These are phyloP conservation scores for Mimosa bimucronata DNA, from an alignment of 306 rosid species.

Conservation along the genomic window DNA sequence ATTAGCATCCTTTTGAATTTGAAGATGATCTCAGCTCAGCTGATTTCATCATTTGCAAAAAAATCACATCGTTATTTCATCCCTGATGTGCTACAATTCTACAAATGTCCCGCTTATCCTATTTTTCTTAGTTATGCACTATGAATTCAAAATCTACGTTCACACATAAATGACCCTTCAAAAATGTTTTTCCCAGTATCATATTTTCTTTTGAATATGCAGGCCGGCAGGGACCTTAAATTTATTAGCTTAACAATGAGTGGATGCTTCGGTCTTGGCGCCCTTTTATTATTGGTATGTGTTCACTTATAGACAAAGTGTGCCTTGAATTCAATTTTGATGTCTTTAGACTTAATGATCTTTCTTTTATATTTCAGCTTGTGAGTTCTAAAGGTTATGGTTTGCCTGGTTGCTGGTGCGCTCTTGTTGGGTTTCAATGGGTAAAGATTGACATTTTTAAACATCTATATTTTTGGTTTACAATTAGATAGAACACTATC, in stretches of 20 bases:
- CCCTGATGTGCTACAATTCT: too few relatives aligned
- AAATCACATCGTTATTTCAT: too few relatives aligned
- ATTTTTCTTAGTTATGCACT: too few relatives aligned
- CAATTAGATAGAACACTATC: background rate
- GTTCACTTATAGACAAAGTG: background rate
- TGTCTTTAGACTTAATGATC: background rate
- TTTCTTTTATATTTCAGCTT: constrained; percentile 3
- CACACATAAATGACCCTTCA: background rate
- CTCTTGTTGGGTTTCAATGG: constrained; percentile 16
- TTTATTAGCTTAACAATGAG: constrained; percentile 8
- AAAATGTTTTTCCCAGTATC: background rate
- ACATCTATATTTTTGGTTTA: background rate
- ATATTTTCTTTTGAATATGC: background rate
- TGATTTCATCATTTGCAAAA: too few relatives aligned
- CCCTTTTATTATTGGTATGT: constrained; percentile 7
- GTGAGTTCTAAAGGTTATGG: background rate
- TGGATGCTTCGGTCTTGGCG: constrained; percentile 3
- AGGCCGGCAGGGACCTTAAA: constrained; percentile 1
- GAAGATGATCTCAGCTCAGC: too few relatives aligned
- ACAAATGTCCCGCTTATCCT: too few relatives aligned
- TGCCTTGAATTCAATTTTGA: background rate
- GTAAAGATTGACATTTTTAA: background rate
- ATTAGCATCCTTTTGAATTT: too few relatives aligned
- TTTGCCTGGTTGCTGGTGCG: constrained; percentile 12
- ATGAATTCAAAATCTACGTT: background rate